Evolutionary conservation across 345 rosid genomes (phyloP).

Genomic region (Hibiscus tridactylites): DNA sequence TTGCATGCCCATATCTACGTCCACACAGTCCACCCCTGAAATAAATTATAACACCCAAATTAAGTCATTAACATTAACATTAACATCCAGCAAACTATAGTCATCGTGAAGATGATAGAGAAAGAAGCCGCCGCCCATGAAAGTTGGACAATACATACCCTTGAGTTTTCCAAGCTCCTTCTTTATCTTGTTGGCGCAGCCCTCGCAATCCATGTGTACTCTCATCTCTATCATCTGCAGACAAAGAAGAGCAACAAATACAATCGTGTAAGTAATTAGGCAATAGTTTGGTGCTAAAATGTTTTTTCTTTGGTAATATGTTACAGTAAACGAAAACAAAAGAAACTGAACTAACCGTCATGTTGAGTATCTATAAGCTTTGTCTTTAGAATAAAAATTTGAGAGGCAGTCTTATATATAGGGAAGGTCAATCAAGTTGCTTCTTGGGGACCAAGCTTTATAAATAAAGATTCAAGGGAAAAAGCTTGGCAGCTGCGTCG

Average conservation of each 20-base stretch:
- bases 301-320: background rate
- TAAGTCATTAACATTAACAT: background rate
- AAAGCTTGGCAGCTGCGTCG: constrained; percentile 10
- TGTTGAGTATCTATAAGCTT: background rate
- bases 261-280: background rate
- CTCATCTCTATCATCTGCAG: constrained; percentile 56
- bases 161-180: constrained; percentile 51
- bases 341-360: constrained; percentile 23
- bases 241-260: background rate
- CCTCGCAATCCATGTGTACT: constrained; percentile 69
- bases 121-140: no score
- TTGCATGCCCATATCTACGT: constrained; percentile 49
- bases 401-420: background rate
- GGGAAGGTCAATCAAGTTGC: constrained; percentile 3
- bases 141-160: constrained; percentile 25
- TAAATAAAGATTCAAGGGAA: background rate
- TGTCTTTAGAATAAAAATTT: background rate
- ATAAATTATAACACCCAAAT: background rate
- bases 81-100: no score
- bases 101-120: no score
- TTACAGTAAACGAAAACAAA: background rate
- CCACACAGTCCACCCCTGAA: constrained; percentile 59
- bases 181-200: constrained; percentile 54
- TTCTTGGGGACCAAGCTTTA: background rate
- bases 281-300: background rate